Evolutionary conservation across 495 filamentous ascomycete species (phyloP).

Genomic region (Aspergillus funiculosus): DNA sequence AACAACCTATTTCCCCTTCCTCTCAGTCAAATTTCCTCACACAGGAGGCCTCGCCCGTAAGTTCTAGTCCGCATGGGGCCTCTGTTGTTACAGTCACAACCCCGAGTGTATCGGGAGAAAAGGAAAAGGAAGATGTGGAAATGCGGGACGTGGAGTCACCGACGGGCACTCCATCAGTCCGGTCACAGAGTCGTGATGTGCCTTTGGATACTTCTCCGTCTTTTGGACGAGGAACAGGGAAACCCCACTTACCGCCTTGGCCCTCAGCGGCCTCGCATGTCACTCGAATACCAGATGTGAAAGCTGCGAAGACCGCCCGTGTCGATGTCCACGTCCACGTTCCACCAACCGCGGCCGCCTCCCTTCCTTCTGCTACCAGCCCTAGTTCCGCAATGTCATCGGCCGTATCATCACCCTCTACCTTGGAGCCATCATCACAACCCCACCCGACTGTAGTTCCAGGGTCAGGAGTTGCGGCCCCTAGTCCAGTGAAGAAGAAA

Average conservation of each 20-base stretch:
- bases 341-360: conserved; percentile 26
- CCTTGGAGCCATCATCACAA: conserved; percentile 25
- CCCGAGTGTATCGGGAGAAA: conserved; percentile 17
- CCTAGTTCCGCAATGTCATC: conserved; percentile 30
- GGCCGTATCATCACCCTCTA: conserved; percentile 31
- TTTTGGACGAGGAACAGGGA: conserved; percentile 21
- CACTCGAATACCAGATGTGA: conserved; percentile 24
- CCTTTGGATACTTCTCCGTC: conserved; percentile 16
- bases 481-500: conserved; percentile 59
- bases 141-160: conserved; percentile 30
- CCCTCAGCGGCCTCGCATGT: conserved; percentile 40
- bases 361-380: conserved; percentile 24
- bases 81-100: conserved; percentile 12
- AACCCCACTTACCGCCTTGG: conserved; percentile 31
- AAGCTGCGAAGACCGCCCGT: conserved; percentile 21
- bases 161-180: conserved; percentile 2
- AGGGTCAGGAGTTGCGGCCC: conserved; percentile 36
- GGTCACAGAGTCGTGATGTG: conserved; percentile 4
- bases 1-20: conserved; percentile 12
- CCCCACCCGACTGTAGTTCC: conserved; percentile 20
- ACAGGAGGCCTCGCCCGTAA: conserved; percentile 3
- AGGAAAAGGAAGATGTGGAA: conserved; percentile 30
- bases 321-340: conserved; percentile 37
- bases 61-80: conserved; percentile 6
- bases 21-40: conserved; percentile 2